Conservation (phyloP, 768 basidiomycete species). For the Paxillus rubicundulus region DNA sequence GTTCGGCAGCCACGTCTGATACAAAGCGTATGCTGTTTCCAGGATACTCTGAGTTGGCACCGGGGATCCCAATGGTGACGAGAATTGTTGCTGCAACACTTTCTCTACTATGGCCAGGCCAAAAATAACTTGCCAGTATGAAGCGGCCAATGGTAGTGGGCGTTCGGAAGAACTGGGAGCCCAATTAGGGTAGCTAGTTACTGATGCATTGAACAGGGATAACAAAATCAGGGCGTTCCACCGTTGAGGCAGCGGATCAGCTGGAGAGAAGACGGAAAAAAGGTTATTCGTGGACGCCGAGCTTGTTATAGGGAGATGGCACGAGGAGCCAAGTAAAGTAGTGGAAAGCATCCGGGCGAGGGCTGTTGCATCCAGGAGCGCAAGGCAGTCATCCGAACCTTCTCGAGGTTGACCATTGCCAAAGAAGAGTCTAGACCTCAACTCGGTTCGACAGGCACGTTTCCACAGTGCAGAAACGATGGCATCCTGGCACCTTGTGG, state of each 20-base stretch:
- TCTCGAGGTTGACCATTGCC: background rate
- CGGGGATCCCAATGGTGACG: conserved; percentile 1
- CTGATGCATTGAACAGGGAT: conserved; percentile 28
- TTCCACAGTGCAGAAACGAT: conserved; percentile 37
- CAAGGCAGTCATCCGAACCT: background rate
- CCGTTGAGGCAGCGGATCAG: conserved; percentile 29
- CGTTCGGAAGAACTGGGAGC: background rate
- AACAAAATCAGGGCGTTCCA: conserved; percentile 45
- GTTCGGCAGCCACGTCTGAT: conserved; percentile 39
- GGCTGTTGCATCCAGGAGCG: conserved; percentile 2
- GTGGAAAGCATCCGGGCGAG: conserved; percentile 16
- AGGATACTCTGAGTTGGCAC: conserved; percentile 13
- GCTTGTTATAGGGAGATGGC: background rate
- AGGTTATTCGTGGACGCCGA: conserved; percentile 1
- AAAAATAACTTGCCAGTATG: conserved; percentile 43
- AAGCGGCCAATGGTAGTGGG: conserved; percentile 3
- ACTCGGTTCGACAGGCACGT: conserved; percentile 26
- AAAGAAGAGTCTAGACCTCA: background rate
- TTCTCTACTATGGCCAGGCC: conserved; percentile 40
- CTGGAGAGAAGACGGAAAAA: conserved; percentile 29
- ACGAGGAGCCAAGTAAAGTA: conserved; percentile 5
- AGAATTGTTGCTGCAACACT: conserved; percentile 10
- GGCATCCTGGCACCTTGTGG: conserved; percentile 27
- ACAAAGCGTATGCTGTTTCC: conserved; percentile 35
- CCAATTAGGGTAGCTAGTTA: background rate